Conservation (phyloP, 106 monocot species). For the Narthecium ossifragum region DNA sequence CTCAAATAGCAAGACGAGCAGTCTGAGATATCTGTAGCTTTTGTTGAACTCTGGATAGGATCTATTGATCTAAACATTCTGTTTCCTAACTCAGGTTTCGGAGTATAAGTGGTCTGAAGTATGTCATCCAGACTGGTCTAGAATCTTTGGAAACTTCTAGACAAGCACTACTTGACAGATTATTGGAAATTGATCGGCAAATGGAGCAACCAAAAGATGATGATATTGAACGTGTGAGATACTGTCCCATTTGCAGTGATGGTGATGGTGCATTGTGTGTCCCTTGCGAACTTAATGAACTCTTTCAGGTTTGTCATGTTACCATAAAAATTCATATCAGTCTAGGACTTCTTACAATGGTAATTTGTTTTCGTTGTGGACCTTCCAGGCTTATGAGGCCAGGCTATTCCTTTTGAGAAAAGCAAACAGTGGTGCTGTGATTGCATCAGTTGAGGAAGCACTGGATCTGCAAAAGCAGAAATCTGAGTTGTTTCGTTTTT, state of each 20-base stretch:
- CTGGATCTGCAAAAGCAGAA: slow-evolving; percentile 65
- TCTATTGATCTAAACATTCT: slow-evolving; percentile 8
- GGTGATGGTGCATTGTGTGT: slow-evolving; percentile 79
- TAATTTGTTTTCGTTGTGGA: no score
- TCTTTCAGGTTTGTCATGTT: slow-evolving; percentile 80
- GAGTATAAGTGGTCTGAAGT: slow-evolving; percentile 53
- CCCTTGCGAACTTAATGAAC: slow-evolving; percentile 73
- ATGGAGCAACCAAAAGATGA: slow-evolving; percentile 71
- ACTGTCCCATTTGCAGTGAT: slow-evolving; percentile 71
- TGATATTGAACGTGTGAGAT: slow-evolving; percentile 67
- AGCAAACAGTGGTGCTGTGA: slow-evolving; percentile 40
- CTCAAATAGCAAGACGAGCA: no score
- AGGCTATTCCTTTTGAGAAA: slow-evolving; percentile 70
- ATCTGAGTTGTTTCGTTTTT: slow-evolving; percentile 68
- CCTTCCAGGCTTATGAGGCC: slow-evolving; percentile 74
- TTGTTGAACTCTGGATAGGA: no score
- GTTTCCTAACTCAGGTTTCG: slow-evolving; percentile 37
- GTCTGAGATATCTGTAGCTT: no score
- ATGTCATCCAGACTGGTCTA: slow-evolving; percentile 63
- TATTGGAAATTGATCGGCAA: slow-evolving; percentile 74
- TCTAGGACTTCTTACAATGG: no score
- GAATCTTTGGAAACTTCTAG: slow-evolving; percentile 78
- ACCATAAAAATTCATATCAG: no score
- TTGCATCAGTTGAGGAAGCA: slow-evolving; percentile 84
- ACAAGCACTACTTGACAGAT: slow-evolving; percentile 45